A percentile compares a stretch with the other conserved stretches of the same genome.
phyloP scores from a whole-genome alignment of 345 rosid species.

The Combretum micranthum region DNA sequence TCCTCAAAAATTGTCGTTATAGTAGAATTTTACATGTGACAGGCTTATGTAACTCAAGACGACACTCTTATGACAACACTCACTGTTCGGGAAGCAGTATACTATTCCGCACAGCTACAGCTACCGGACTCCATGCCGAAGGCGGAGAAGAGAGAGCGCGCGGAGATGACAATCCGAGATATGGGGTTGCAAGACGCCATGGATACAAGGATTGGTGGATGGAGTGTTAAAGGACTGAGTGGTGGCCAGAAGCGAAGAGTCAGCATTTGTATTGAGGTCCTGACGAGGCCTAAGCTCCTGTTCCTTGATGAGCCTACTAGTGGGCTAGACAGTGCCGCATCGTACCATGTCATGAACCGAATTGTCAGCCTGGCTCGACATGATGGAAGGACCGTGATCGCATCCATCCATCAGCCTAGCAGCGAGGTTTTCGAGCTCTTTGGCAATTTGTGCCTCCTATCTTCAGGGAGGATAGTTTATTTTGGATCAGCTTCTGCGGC shows the following conservation, averaged over 20 bases:
- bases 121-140: conserved; percentile 37
- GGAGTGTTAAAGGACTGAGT: conserved; percentile 38
- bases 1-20: not conserved
- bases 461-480: conserved; percentile 34
- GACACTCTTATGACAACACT: conserved; percentile 34
- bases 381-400: conserved; percentile 32
- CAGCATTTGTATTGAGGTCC: conserved; percentile 50
- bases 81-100: conserved; percentile 36
- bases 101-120: conserved; percentile 51
- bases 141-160: conserved; percentile 34
- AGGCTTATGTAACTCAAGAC: conserved; percentile 54
- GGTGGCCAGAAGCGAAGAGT: conserved; percentile 55
- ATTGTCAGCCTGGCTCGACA: conserved; percentile 27
- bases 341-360: conserved; percentile 40
- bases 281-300: conserved; percentile 36
- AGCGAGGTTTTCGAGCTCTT: conserved; percentile 37
- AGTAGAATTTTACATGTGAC: not conserved
- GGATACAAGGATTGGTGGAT: conserved; percentile 48
- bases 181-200: conserved; percentile 42
- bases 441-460: conserved; percentile 34
- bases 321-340: conserved; percentile 48
- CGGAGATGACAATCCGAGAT: conserved; percentile 38
- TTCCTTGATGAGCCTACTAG: conserved; percentile 52
- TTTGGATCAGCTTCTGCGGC: conserved; percentile 35
- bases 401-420: conserved; percentile 50